A percentile compares a stretch with the other conserved stretches of the same genome.
Conservation (phyloP, 1,139 yeast genomes). For the Scheffersomyces illinoinensis region DNA sequence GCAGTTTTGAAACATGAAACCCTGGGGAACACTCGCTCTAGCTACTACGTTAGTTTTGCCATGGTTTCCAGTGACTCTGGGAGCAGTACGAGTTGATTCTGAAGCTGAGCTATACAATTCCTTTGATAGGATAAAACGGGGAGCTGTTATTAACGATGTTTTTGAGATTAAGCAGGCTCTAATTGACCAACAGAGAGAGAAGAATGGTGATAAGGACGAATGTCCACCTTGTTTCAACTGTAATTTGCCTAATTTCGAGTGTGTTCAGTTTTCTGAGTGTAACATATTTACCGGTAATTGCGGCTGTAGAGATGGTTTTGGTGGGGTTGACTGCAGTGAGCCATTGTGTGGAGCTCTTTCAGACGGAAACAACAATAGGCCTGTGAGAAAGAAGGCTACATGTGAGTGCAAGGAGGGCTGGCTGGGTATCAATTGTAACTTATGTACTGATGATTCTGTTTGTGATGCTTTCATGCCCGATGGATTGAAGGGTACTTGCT, state of each 20-base stretch:
- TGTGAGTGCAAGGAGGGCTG: conserved; percentile 86
- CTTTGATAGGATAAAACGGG: conserved; percentile 28
- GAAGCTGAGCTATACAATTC: conserved; percentile 3
- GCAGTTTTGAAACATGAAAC: neutral
- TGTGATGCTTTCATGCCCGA: conserved; percentile 91
- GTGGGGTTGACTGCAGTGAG: conserved; percentile 87
- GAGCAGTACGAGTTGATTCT: neutral
- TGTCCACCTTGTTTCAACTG: conserved; percentile 95
- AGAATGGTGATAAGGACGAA: conserved; percentile 33
- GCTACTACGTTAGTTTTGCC: neutral
- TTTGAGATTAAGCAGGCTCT: conserved; percentile 20
- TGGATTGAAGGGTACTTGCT: conserved; percentile 85
- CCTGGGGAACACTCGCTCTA: neutral
- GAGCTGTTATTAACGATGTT: conserved; percentile 26
- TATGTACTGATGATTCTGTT: conserved; percentile 68
- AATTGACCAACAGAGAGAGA: conserved; percentile 4
- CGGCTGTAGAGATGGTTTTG: conserved; percentile 90
- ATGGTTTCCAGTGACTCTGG: neutral
- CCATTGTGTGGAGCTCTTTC: conserved; percentile 86
- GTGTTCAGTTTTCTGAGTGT: conserved; percentile 87
- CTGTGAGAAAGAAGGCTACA: conserved; percentile 49
- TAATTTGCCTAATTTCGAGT: conserved; percentile 84
- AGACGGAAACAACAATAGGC: conserved; percentile 63
- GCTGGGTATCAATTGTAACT: conserved; percentile 91
- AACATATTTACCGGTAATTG: conserved; percentile 87